Percentiles rank a stretch among this genome's conserved stretches.
Evolutionary conservation across 2,329 filamentous ascomycete genomes (phyloP).

Genomic region (Ophiostoma sp.): DNA sequence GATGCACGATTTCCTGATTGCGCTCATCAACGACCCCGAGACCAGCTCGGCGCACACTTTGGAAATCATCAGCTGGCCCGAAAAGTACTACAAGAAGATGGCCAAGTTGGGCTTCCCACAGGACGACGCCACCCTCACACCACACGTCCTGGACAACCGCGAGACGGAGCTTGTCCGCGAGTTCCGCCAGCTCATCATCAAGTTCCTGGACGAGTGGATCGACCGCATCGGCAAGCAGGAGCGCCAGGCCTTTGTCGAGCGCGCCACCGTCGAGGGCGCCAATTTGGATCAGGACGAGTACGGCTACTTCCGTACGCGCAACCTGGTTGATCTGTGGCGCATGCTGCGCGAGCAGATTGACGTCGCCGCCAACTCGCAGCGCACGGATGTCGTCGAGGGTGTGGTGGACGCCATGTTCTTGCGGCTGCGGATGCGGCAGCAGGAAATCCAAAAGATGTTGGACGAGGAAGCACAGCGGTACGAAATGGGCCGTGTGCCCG

Average conservation of each 20-base stretch:
- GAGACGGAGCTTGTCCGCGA: slow-evolving; percentile 88
- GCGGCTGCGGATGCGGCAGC: slow-evolving; percentile 78
- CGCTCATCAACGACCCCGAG: slow-evolving; percentile 78
- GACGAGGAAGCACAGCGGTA: slow-evolving; percentile 81
- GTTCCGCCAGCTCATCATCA: slow-evolving; percentile 93
- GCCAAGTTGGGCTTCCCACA: slow-evolving; percentile 77
- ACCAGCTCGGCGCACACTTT: slow-evolving; percentile 85
- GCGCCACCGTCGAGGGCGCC: slow-evolving; percentile 68
- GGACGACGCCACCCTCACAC: slow-evolving; percentile 64
- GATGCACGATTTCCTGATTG: slow-evolving; percentile 92
- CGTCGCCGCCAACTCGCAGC: slow-evolving; percentile 79
- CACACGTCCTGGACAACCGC: slow-evolving; percentile 86
- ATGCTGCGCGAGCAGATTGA: slow-evolving; percentile 94
- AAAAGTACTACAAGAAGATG: slow-evolving; percentile 97
- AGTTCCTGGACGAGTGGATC: slow-evolving; percentile 96
- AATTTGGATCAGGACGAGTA: slow-evolving; percentile 86
- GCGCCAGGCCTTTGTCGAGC: slow-evolving; percentile 74
- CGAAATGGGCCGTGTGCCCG: slow-evolving; percentile 55
- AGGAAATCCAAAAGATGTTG: slow-evolving; percentile 82
- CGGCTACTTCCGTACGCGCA: slow-evolving; percentile 88
- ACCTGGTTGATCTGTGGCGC: slow-evolving; percentile 91
- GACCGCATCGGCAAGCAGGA: slow-evolving; percentile 86
- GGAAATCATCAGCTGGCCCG: slow-evolving; percentile 90
- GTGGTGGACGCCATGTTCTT: slow-evolving; percentile 96
- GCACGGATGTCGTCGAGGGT: slow-evolving; percentile 88